Base-by-base conservation (phyloP, 83 land plant genomes). In the Thuja plicata region DNA sequence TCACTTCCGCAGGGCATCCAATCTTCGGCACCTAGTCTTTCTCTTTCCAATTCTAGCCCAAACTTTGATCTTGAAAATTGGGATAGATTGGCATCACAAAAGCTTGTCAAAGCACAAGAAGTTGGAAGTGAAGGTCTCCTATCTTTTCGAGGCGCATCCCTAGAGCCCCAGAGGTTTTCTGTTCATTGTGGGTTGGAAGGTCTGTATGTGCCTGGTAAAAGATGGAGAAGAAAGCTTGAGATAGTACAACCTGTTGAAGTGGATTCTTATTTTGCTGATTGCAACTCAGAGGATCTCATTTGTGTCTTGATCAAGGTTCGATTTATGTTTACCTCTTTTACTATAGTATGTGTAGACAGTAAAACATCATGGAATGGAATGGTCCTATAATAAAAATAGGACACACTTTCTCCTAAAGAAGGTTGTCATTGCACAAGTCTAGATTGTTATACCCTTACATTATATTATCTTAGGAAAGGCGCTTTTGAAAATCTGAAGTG, bases 131-230 rank as follows among this genome's bases (percentile, higher is more conserved):
- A 94, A 82, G 97, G 92, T n/a, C 92, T 95, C 52, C 87, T 97
- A 88, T 98, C 99, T 87, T 98, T 98, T 81, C 89, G 99, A 66
- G 99, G 99, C 52, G 96, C 94, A 60, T 89, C 95, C 48, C 90
- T 98, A 84, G 99, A 98, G 87, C 98, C 96, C 66, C 96, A 97
- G 80, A 94, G 99, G 45, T 98, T 97, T 91, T 94, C 99, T 88
- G 94, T 93, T 79, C 94, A 92, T 89, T 98, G 98, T 92, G 99
- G 99, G 12, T 91, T 98, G 90, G 96, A 96, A 94, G 99, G 99
- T n/a, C 93, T 96, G n/a, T 96, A 94, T 86, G 92, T 95, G 11
- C 99, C 99, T 88, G 99, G 99, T 19, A 96, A 93, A 92, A 92
- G 97, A 91, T 98, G 99, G 99, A 93, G 94, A 90, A 94, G 93